Base-by-base conservation (phyloP, 2,329 filamentous ascomycete species). In the Fusarium sp. region DNA sequence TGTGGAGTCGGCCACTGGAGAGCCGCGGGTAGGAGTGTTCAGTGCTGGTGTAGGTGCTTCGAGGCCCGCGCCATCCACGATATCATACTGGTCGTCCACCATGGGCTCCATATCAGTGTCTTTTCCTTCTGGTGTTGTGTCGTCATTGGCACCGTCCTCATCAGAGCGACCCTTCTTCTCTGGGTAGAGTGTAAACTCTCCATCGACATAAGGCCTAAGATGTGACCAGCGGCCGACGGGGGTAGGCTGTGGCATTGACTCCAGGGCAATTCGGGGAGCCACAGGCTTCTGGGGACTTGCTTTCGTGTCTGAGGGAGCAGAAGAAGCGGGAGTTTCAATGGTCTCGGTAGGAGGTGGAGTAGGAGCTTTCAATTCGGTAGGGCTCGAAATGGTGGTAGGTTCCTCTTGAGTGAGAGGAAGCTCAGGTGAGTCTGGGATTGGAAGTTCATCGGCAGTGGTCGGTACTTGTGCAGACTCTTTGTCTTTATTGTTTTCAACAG, bases 141-240 rank as follows among this genome's bases (percentile, higher is more conserved):
- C 80, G 12, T 82, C 80, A 29, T 71, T 68, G 35, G 73, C 67
- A 7, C 69, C 73, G 25, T 82, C 80, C 23, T 81, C 81, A 12
- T 82, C 79, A 21, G 73, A 63, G 18, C 76, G 76, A 23, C 70
- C 66, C 62, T 78, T 82, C 68, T 77, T 82, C 60, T 84, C 83
- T 3, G 83, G 83, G 48, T 84, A 84, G 4, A 78, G 70, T 29
- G 81, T 70, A 59, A 77, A 82, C 63, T 84, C 82, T 21, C 79
- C 81, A 35, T 81, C 78, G 12, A 85, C 63, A 55, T 84, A 85
- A 8, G 83, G 82, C 4, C 81, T 84, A 14, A 85, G 76, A 44
- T 83, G 72, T 25, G 81, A 75, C 80, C 82, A 84, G 27, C 79
- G 78, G 5, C 81, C 80, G 18, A 59, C 61, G 18, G 78, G 80